A percentile compares a stretch with the other conserved stretches of the same genome.
Conservation (phyloP, 2,329 filamentous ascomycete species). For the Fusarium sp. region DNA sequence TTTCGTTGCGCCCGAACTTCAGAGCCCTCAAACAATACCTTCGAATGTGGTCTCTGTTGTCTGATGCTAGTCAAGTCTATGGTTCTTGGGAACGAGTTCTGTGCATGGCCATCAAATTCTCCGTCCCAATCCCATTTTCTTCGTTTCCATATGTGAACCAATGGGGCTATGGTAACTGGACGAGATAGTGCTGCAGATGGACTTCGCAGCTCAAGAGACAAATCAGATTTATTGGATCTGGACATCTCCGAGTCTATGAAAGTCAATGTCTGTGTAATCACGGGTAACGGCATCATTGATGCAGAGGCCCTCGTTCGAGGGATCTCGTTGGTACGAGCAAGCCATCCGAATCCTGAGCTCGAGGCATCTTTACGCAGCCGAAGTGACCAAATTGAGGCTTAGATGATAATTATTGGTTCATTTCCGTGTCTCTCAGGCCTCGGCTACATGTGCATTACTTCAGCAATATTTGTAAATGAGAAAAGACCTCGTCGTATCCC, state of each 20-base stretch:
- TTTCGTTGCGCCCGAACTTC: neutral
- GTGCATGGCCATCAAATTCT: neutral
- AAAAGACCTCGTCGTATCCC: conserved; percentile 16
- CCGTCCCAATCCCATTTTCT: neutral
- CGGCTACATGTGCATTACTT: neutral
- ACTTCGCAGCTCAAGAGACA: no score
- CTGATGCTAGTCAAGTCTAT: neutral
- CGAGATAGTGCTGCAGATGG: no score
- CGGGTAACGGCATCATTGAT: neutral
- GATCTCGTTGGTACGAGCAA: neutral
- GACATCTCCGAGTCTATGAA: neutral
- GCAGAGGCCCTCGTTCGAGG: neutral
- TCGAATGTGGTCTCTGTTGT: neutral
- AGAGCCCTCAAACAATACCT: neutral
- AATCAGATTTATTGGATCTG: neutral
- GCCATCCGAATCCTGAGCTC: neutral
- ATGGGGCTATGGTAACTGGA: neutral
- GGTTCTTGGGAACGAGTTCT: neutral
- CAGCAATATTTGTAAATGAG: neutral
- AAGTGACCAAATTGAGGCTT: neutral
- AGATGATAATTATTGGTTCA: neutral
- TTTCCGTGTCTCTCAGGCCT: neutral
- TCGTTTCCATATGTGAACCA: neutral
- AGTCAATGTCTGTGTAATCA: neutral
- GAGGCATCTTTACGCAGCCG: neutral